Base-by-base conservation (phyloP, 1,284 basidiomycete genomes). In the Mrakiaceae sp. region DNA sequence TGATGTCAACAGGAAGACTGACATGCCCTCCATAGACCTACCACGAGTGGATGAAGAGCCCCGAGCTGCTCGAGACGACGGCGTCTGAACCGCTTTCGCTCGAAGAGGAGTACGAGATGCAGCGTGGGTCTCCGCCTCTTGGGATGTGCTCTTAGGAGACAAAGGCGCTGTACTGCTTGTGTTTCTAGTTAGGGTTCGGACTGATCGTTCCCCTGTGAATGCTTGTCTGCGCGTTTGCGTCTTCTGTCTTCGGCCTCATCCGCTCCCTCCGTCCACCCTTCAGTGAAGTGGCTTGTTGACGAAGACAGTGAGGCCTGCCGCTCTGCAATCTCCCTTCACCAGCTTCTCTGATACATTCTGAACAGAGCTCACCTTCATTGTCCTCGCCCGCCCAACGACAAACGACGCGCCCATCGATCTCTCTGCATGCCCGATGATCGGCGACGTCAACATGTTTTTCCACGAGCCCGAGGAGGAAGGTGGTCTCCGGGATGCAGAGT, bases 361-460 rank as follows among this genome's bases (percentile, higher is more conserved):
- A 40, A 51, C 69, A 88, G 86, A 97, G 75, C 77, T 97, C 39
- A 97, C 94, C 0, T 95, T 96, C 74, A 95, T 97, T 75, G 78
- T 96, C 59, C 83, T 93, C 47, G 83, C 82, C 5, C 78, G 80
- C 39, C 73, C 54, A 1, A 43, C 62, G 0, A 56, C 64, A 27
- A 8, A 56, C 73, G 1, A 64, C 55, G 10, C 76, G 77, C 63
- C 67, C 68, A 49, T 55, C 55, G 50, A 68, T 16, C 58, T 73
- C 42, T 8, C 68, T 0, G 59, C 56, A 39, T 11, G 59, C 42
- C 3, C 80, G 9, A 94, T 96, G 92, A 80, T 90, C 12, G 94
- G 94, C 46, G 93, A 97, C 72, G 90, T 94, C 52, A 97, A 97
- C 73, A 76, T 96, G 43, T 96, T 97, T 74, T 77, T 96, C 64